Base-by-base conservation (phyloP, 2,329 filamentous ascomycete species). In the Nakataea oryzae region DNA sequence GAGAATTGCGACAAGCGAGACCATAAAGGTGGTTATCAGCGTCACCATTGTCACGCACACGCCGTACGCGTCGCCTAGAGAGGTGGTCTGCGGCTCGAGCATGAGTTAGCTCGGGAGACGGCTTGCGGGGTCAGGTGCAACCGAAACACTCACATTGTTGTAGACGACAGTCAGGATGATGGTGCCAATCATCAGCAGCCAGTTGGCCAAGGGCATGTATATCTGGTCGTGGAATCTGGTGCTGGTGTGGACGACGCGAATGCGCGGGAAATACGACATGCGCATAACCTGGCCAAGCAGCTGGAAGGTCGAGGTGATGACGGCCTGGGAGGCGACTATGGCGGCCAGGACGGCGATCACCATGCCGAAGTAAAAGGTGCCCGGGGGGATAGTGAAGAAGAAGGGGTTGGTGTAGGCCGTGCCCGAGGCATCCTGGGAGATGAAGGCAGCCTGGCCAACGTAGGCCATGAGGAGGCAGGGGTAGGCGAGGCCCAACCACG, bases 41-140 rank as follows among this genome's bases (percentile, higher is more conserved):
- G 88, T 89, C 54, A 91, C 89, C 60, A 89, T 83, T 67, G 91
- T 90, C 68, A 91, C 88, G 66, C 89, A 91, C 12, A 89, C 85
- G 28, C 88, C 87, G 66, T 91, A 91, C 0, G 88, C 88, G 67
- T 90, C 84, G 26, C 88, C 88, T 0, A 90, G 78, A 63, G 79
- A 78, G 0, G 84, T 88, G 1, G 86, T 88, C 78, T 84, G 24
- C 17, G 24, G 24, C 7, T 57, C 24, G 55, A 21, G 13, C 55
- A 28, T 3, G 24, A 24, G 55, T 57, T 57, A 57, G 55, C 8
- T 27, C 54, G n/a, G 26, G 21, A 11, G 54, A 11, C 12, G 13
- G 70, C 29, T 67, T 70, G 60, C 7, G 5, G 28, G 27, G 3
- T 57, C 2, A 64, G 63, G 58, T 61, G 26, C n/a, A 62, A 32